phyloP scores from a whole-genome alignment of 768 basidiomycete species.

The Agrocybe pediades region DNA sequence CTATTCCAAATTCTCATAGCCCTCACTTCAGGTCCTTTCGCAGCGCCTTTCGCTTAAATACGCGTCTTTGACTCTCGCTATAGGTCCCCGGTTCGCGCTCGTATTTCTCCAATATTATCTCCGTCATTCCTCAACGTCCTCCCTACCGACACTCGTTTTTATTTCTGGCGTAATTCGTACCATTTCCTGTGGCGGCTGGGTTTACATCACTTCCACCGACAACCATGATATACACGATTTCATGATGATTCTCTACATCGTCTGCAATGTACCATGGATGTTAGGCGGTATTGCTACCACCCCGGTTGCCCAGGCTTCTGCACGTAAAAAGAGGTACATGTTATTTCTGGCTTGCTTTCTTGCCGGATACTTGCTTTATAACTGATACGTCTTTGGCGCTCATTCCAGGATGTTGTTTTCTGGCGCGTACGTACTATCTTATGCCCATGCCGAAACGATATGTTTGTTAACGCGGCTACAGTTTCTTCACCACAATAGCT shows the following conservation, averaged over 20 bases:
- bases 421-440: constrained; percentile 38
- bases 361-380: no score
- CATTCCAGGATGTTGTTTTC: constrained; percentile 53
- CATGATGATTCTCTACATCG: constrained; percentile 86
- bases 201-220: constrained; percentile 85
- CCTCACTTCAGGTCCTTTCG: constrained; percentile 64
- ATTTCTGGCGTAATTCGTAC: constrained; percentile 71
- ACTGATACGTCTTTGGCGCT: background rate
- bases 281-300: constrained; percentile 63
- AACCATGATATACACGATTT: constrained; percentile 85
- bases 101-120: constrained; percentile 66
- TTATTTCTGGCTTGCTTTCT: no score
- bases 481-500: constrained; percentile 70
- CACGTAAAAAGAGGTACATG: constrained; percentile 64
- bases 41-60: background rate
- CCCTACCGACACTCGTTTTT: constrained; percentile 54
- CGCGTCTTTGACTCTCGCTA: background rate
- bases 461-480: constrained; percentile 24
- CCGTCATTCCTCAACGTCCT: constrained; percentile 42
- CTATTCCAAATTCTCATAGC: constrained; percentile 89
- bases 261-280: constrained; percentile 91
- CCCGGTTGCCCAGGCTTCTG: constrained; percentile 34
- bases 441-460: background rate
- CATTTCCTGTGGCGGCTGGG: constrained; percentile 88
- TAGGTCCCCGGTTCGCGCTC: constrained; percentile 76